Evolutionary conservation across 192 early-diverging fungal species (phyloP).

Genomic region (Glomus cerebriforme): DNA sequence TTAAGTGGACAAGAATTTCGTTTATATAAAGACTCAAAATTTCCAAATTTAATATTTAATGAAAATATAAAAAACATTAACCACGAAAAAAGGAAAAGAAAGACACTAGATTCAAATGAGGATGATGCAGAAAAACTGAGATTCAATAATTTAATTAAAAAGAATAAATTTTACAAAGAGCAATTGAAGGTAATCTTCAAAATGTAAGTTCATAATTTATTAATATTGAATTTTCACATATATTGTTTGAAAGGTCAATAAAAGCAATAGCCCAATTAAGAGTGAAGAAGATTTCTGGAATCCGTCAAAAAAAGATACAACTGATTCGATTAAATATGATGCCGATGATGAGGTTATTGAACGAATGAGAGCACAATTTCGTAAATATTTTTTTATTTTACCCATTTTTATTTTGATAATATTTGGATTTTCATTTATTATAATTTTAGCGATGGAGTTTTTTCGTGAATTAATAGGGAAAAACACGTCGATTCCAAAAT

Average conservation of each 20-base stretch:
- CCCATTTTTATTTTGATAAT: background rate
- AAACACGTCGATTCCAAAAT: background rate
- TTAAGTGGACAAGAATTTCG: background rate
- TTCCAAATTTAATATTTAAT: background rate
- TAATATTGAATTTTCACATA: background rate
- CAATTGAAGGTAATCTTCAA: background rate
- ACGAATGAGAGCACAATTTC: background rate
- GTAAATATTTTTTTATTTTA: background rate
- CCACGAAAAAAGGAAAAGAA: background rate
- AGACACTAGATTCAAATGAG: background rate
- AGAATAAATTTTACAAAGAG: background rate
- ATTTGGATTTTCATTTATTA: background rate
- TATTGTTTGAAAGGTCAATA: background rate
- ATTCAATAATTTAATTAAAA: background rate
- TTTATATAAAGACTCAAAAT: background rate
- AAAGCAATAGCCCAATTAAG: background rate
- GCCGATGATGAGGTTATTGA: background rate
- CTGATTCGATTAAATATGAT: background rate
- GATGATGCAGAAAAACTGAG: background rate
- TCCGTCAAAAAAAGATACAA: background rate
- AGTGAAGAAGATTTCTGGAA: conserved; percentile 22
- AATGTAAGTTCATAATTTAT: background rate
- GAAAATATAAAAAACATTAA: background rate
- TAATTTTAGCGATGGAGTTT: background rate
- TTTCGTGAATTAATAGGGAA: background rate